These are phyloP conservation scores for Amanita subjunquillea DNA, from an alignment of 768 basidiomycete species.

Conservation along the genomic window DNA sequence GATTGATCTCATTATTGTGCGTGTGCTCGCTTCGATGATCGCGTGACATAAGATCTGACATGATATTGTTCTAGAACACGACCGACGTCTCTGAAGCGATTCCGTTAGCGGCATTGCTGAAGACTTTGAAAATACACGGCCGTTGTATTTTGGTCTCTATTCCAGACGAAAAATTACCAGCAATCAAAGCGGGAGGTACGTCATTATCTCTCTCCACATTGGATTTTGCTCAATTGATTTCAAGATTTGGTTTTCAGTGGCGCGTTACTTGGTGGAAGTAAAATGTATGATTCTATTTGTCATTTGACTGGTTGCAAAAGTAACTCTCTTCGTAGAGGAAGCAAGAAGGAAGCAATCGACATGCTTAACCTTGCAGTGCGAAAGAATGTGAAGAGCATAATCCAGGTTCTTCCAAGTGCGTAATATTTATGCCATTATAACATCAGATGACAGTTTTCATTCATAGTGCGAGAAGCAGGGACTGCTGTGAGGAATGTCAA, in stretches of 20 bases:
- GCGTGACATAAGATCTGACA: not conserved
- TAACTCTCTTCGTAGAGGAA: slow-evolving; percentile 34
- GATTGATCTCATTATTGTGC: slow-evolving; percentile 41
- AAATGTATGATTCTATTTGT: slow-evolving; percentile 13
- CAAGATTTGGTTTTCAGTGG: slow-evolving; percentile 17
- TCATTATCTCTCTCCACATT: slow-evolving; percentile 15
- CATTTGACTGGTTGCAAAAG: slow-evolving; percentile 4
- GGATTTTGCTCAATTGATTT: not conserved
- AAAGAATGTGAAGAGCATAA: slow-evolving; percentile 41
- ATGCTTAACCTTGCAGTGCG: slow-evolving; percentile 53
- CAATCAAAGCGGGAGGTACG: slow-evolving; percentile 19
- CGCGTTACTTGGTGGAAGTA: slow-evolving; percentile 19
- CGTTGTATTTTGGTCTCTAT: slow-evolving; percentile 49
- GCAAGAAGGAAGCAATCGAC: slow-evolving; percentile 43
- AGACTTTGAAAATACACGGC: slow-evolving; percentile 41
- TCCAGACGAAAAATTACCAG: slow-evolving; percentile 37
- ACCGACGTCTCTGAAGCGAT: slow-evolving; percentile 19
- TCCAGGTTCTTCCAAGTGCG: slow-evolving; percentile 30
- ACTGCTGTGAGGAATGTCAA: slow-evolving; percentile 39
- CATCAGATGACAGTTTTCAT: not conserved
- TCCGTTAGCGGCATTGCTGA: slow-evolving; percentile 22
- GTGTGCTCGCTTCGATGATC: not conserved
- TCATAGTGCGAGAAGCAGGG: slow-evolving; percentile 30
- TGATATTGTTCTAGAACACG: slow-evolving; percentile 14
- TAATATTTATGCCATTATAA: not conserved